These are phyloP conservation scores for Hysterangium stoloniferum DNA, from an alignment of 768 basidiomycete species.

Conservation along the genomic window DNA sequence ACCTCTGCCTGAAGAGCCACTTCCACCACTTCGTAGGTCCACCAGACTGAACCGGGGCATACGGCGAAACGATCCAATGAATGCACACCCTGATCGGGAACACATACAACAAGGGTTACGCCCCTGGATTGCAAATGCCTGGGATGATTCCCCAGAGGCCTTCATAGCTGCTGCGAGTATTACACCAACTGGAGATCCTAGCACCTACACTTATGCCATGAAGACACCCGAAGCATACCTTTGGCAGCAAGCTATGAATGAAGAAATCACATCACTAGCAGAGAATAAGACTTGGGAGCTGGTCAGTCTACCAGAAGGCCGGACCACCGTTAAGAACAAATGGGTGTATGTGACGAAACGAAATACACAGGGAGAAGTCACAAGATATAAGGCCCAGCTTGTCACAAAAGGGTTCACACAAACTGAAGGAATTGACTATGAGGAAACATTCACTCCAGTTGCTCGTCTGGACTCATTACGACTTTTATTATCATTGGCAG, in stretches of 20 bases:
- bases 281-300: slow-evolving; percentile 18
- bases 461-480: background rate
- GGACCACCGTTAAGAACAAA: slow-evolving; percentile 13
- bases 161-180: no score
- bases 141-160: no score
- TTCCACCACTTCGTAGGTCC: no score
- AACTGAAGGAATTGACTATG: slow-evolving; percentile 20
- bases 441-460: slow-evolving; percentile 19
- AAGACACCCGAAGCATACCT: slow-evolving; percentile 9
- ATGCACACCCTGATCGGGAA: no score
- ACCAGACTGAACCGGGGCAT: no score
- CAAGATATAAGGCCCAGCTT: slow-evolving; percentile 19
- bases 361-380: slow-evolving; percentile 16
- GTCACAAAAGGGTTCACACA: slow-evolving; percentile 22
- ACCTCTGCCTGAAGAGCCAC: no score
- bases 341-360: slow-evolving; percentile 23
- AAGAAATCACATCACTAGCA: slow-evolving; percentile 18
- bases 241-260: slow-evolving; percentile 18
- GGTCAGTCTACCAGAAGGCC: slow-evolving; percentile 13
- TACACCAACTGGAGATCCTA: no score
- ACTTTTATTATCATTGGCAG: slow-evolving; percentile 9
- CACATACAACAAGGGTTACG: no score
- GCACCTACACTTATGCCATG: slow-evolving; percentile 12
- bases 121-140: no score
- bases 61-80: no score